These are phyloP conservation scores for Dalechampia spathulata DNA, from an alignment of 441 rosid genomes.

Conservation along the genomic window DNA sequence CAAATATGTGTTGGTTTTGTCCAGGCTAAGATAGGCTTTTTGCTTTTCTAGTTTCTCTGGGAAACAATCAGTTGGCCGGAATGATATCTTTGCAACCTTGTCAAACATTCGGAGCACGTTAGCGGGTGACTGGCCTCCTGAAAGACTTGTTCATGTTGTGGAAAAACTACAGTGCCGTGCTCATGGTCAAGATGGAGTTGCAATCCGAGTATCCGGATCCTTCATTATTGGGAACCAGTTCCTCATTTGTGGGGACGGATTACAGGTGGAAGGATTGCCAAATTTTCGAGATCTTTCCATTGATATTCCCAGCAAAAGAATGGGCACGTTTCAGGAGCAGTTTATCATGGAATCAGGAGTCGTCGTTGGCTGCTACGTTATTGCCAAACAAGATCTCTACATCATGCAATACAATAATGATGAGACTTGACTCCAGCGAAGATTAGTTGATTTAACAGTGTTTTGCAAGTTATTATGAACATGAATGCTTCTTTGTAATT, in stretches of 20 bases:
- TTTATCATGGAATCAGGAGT: slow-evolving; percentile 57
- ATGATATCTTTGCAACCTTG: slow-evolving; percentile 46
- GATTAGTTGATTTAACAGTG: slow-evolving; percentile 11
- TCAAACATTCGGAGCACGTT: slow-evolving; percentile 67
- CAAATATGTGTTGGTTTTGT: background rate
- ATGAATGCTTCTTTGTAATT: background rate
- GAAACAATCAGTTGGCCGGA: slow-evolving; percentile 46
- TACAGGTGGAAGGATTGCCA: slow-evolving; percentile 88
- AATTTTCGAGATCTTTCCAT: slow-evolving; percentile 78
- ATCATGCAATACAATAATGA: slow-evolving; percentile 27
- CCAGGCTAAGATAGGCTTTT: slow-evolving; percentile 9
- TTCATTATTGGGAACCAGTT: slow-evolving; percentile 82
- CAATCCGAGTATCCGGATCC: slow-evolving; percentile 78
- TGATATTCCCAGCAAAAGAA: slow-evolving; percentile 63
- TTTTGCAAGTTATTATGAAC: background rate
- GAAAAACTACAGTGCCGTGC: slow-evolving; percentile 84
- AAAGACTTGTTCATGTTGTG: slow-evolving; percentile 80
- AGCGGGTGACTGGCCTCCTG: slow-evolving; percentile 79
- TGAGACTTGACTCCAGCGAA: background rate
- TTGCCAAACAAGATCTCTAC: slow-evolving; percentile 72
- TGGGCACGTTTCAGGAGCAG: slow-evolving; percentile 88
- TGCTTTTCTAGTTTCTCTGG: slow-evolving; percentile 44
- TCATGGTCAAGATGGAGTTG: slow-evolving; percentile 57
- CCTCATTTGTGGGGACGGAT: slow-evolving; percentile 87
- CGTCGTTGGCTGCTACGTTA: slow-evolving; percentile 54